These are phyloP conservation scores for Diplogelasinospora grovesii DNA, from an alignment of 495 filamentous ascomycete species.

Conservation along the genomic window DNA sequence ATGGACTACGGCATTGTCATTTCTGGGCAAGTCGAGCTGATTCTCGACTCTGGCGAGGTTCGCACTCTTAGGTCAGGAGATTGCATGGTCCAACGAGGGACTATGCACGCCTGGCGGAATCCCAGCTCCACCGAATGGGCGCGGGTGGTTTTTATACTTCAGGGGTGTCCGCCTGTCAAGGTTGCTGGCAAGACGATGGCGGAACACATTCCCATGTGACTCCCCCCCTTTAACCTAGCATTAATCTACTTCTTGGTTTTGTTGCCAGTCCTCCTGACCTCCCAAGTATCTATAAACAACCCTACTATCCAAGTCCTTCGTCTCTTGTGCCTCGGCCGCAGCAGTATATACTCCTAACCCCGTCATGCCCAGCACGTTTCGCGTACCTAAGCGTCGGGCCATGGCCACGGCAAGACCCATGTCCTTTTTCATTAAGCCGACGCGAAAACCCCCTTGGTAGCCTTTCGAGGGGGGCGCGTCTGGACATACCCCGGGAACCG, in stretches of 20 bases:
- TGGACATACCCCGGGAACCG: conserved; percentile 44
- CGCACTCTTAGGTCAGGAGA: conserved; percentile 48
- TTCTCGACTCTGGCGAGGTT: conserved; percentile 51
- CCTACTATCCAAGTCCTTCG: conserved; percentile 43
- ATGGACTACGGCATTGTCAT: conserved; percentile 65
- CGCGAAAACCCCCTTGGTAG: conserved; percentile 45
- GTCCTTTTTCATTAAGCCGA: conserved; percentile 51
- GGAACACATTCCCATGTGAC: too few relatives aligned
- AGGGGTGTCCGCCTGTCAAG: conserved; percentile 32
- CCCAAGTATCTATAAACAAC: conserved; percentile 49
- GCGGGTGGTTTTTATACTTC: conserved; percentile 50
- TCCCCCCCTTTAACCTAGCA: too few relatives aligned
- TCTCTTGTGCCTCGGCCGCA: conserved; percentile 37
- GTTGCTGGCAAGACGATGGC: conserved; percentile 47
- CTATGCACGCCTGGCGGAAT: conserved; percentile 59
- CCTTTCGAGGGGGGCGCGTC: conserved; percentile 41
- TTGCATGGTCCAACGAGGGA: conserved; percentile 49
- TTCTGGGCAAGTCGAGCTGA: conserved; percentile 51
- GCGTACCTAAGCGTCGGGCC: conserved; percentile 38
- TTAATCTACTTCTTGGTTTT: background rate
- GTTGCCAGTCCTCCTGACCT: conserved; percentile 41
- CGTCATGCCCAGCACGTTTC: conserved; percentile 32
- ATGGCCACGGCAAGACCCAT: conserved; percentile 43
- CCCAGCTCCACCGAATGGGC: conserved; percentile 43
- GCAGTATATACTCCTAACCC: conserved; percentile 42